Percentiles rank a stretch among this genome's conserved stretches.
Evolutionary conservation across 1,284 basidiomycete species (phyloP).

Genomic region (Pyrrhoderma noxium): DNA sequence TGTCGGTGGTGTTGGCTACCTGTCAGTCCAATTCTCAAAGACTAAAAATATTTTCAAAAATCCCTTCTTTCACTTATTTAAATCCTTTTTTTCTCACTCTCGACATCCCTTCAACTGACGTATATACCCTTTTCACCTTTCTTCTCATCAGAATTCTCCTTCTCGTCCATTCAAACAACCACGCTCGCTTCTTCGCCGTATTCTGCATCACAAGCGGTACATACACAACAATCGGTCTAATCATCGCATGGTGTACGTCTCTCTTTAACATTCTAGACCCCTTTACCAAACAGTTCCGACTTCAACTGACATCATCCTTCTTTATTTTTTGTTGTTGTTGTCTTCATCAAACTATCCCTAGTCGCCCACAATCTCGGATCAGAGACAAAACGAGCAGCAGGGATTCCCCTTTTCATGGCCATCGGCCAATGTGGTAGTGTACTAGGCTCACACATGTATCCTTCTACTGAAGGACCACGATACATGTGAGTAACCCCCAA

Average conservation of each 20-base stretch:
- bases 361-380: constrained; percentile 71
- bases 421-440: constrained; percentile 71
- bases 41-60: neutral
- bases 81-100: too few species aligned
- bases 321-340: too few species aligned
- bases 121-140: too few species aligned
- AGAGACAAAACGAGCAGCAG: constrained; percentile 69
- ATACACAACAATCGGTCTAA: constrained; percentile 58
- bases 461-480: constrained; percentile 50
- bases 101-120: too few species aligned
- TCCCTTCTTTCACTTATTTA: neutral
- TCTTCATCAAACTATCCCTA: too few species aligned
- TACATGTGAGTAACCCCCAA: constrained; percentile 45
- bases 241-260: constrained; percentile 64
- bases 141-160: constrained; percentile 46
- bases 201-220: constrained; percentile 67
- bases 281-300: neutral
- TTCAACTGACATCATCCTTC: too few species aligned
- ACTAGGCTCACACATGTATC: constrained; percentile 66
- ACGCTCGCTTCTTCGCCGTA: constrained; percentile 57
- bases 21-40: constrained; percentile 34
- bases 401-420: constrained; percentile 67
- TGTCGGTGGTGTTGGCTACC: constrained; percentile 57
- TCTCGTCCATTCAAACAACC: constrained; percentile 36
- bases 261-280: neutral